These are phyloP conservation scores for Takakia lepidozioides DNA, from an alignment of 225 moss, liverwort and hornwort genomes.

Conservation along the genomic window DNA sequence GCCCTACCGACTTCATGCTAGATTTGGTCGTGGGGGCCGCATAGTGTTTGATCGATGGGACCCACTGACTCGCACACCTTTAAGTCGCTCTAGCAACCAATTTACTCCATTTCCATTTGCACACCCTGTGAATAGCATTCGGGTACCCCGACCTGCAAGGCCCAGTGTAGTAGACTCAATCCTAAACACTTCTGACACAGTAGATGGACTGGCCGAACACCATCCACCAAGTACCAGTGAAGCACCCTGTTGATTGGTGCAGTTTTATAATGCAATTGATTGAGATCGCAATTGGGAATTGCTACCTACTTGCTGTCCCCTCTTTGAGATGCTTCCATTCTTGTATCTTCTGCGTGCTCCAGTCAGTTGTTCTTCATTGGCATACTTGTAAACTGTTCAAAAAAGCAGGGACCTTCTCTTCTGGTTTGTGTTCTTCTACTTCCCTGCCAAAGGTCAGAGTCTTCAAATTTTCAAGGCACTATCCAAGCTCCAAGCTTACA, in stretches of 20 bases:
- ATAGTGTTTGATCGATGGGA: conserved; percentile 98
- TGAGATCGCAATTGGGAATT: too few species aligned
- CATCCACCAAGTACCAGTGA: conserved; percentile 33
- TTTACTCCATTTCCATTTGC: conserved; percentile 48
- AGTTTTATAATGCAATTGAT: too few species aligned
- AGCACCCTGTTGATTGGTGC: conserved; percentile 38
- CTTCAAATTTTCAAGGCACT: too few species aligned
- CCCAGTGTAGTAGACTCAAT: conserved; percentile 44
- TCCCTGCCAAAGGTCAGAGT: too few species aligned
- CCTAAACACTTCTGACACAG: conserved; percentile 14
- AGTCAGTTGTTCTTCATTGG: too few species aligned
- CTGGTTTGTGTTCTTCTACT: too few species aligned
- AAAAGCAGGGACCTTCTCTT: too few species aligned
- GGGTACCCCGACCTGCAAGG: conserved; percentile 59
- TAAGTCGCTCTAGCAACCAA: conserved; percentile 58
- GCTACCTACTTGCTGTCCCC: too few species aligned
- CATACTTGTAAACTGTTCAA: too few species aligned
- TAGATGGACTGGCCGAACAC: conserved; percentile 21
- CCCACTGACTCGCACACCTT: conserved; percentile 66
- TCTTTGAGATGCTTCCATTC: too few species aligned
- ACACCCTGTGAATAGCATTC: conserved; percentile 72
- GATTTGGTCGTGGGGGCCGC: conserved; percentile 97
- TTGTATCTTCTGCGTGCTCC: too few species aligned
- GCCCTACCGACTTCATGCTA: conserved; percentile 60
- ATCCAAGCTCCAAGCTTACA: too few species aligned